Conservation (phyloP, 129 eudicot species). For the Escallonia rubra region DNA sequence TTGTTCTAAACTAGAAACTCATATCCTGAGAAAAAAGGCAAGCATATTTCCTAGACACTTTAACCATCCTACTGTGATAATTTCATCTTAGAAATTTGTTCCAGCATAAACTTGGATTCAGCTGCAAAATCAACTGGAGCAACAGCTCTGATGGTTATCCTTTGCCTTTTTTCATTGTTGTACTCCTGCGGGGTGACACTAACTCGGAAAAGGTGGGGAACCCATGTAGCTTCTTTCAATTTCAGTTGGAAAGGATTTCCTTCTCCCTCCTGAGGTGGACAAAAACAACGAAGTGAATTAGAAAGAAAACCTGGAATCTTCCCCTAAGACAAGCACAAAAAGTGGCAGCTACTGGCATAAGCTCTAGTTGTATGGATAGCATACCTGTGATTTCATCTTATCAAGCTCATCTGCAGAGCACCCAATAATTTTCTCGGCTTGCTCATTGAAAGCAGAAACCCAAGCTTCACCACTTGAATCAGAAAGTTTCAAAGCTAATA, state of each 20-base stretch:
- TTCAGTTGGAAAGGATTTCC: constrained; percentile 44
- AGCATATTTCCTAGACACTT: not conserved
- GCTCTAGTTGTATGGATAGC: not conserved
- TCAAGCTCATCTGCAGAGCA: constrained; percentile 89
- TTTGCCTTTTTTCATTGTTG: constrained; percentile 71
- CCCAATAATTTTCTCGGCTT: constrained; percentile 75
- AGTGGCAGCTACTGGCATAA: not conserved
- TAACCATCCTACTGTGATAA: constrained; percentile 15
- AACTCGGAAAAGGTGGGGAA: constrained; percentile 57
- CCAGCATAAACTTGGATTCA: constrained; percentile 66
- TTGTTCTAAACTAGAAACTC: not conserved
- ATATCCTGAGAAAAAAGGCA: constrained; percentile 3
- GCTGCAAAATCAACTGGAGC: constrained; percentile 78
- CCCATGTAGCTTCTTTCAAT: constrained; percentile 88
- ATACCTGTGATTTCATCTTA: constrained; percentile 58
- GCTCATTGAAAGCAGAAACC: constrained; percentile 72
- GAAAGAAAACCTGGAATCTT: not conserved
- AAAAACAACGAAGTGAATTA: not conserved
- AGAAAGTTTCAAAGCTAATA: constrained; percentile 61
- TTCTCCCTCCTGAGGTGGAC: constrained; percentile 42
- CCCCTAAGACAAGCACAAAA: not conserved
- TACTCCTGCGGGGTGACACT: constrained; percentile 75
- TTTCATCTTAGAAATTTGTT: constrained; percentile 64
- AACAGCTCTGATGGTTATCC: constrained; percentile 67
- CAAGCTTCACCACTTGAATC: constrained; percentile 90